Evolutionary conservation across 257 asterid species (phyloP).

Genomic region (Nicotiana paniculata): DNA sequence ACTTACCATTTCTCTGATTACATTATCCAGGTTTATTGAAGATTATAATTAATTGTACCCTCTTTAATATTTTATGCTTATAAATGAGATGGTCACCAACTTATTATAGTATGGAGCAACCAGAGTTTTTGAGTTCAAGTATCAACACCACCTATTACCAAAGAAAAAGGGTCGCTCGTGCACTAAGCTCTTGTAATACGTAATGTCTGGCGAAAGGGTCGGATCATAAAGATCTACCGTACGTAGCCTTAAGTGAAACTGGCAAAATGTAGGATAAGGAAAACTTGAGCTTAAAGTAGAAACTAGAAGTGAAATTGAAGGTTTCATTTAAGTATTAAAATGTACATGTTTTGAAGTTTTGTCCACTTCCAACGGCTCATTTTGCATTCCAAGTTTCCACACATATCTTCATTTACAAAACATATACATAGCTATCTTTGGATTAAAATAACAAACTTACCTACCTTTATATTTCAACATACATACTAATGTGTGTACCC

Average conservation of each 20-base stretch:
- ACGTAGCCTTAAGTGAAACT: too few species aligned
- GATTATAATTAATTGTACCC: too few species aligned
- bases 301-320: constrained; percentile 27
- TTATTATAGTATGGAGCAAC: too few species aligned
- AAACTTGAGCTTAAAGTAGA: constrained; percentile 70
- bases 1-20: background rate
- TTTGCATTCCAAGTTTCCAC: constrained; percentile 29
- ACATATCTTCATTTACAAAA: constrained; percentile 5
- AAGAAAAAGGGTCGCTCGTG: too few species aligned
- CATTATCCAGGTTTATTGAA: background rate
- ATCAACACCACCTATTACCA: too few species aligned
- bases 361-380: constrained; percentile 20
- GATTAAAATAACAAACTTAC: constrained; percentile 31
- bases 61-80: too few species aligned
- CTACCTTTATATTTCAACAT: constrained; percentile 19
- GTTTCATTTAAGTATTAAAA: constrained; percentile 48
- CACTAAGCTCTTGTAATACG: too few species aligned
- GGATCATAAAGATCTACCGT: too few species aligned
- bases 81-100: too few species aligned
- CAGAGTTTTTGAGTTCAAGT: too few species aligned
- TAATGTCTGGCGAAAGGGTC: too few species aligned
- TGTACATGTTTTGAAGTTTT: constrained; percentile 44
- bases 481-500: background rate
- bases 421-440: constrained; percentile 20
- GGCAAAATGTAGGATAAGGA: background rate